Conservation (phyloP, 1,284 basidiomycete genomes). For the Papiliotrema nemorosa region DNA sequence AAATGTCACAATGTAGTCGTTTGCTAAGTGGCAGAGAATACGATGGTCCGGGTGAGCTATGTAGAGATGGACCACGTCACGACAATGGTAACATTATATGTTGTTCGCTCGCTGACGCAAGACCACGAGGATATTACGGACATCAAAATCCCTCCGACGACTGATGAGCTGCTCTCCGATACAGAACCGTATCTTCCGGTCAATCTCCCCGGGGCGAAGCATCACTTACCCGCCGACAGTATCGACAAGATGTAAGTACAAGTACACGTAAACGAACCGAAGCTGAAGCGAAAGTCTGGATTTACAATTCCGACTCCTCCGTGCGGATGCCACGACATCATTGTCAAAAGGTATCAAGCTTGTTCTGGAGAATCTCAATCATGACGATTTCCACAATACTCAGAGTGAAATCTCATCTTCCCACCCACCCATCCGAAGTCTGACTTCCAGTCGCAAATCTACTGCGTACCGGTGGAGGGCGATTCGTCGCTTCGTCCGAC, state of each 20-base stretch:
- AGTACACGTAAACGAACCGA: constrained; percentile 57
- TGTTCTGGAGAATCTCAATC: too few species aligned
- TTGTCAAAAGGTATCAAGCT: too few species aligned
- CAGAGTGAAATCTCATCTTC: too few species aligned
- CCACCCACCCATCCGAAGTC: background rate
- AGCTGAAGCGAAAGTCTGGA: constrained; percentile 51
- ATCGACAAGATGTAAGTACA: too few species aligned
- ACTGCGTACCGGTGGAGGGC: constrained; percentile 25
- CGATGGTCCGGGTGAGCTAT: constrained; percentile 57
- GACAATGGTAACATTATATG: constrained; percentile 53
- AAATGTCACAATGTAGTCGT: too few species aligned
- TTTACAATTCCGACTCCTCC: constrained; percentile 64
- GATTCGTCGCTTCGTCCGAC: too few species aligned
- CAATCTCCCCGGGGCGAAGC: constrained; percentile 55
- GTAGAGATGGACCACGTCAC: constrained; percentile 58
- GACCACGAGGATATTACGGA: constrained; percentile 58
- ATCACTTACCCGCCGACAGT: too few species aligned
- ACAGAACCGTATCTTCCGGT: constrained; percentile 58
- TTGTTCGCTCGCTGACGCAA: background rate
- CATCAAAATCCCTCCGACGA: constrained; percentile 63
- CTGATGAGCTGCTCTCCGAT: constrained; percentile 57
- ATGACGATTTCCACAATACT: too few species aligned
- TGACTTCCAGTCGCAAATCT: constrained; percentile 51
- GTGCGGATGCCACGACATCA: constrained; percentile 62
- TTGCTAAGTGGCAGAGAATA: too few species aligned